phyloP scores from a whole-genome alignment of 768 basidiomycete genomes.

The Leucocoprinus leucothites region DNA sequence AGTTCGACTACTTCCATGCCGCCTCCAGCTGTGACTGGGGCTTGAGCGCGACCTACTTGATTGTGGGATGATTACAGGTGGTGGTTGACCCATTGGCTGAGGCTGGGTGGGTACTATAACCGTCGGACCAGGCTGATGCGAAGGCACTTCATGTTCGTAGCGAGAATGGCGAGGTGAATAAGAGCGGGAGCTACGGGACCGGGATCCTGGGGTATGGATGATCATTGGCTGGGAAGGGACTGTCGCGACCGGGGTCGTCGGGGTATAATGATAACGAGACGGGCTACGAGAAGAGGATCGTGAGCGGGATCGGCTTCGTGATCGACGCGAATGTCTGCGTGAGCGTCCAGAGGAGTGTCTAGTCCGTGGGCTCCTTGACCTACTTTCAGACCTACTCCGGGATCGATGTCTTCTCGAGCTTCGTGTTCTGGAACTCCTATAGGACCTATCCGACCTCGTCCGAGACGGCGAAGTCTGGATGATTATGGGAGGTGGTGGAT shows the following conservation, averaged over 20 bases:
- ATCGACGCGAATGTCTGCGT: conserved; percentile 13
- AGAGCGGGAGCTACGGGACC: conserved; percentile 17
- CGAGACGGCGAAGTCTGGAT: conserved; percentile 12
- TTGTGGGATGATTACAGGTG: not conserved
- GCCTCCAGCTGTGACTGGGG: not conserved
- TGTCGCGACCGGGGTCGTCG: not conserved
- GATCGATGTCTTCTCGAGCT: not conserved
- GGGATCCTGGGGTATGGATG: conserved; percentile 4
- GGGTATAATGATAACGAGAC: not conserved
- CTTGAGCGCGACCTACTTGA: conserved; percentile 4
- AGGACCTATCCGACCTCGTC: conserved; percentile 1
- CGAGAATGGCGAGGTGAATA: conserved; percentile 16
- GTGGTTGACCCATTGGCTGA: not conserved
- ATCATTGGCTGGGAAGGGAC: conserved; percentile 8
- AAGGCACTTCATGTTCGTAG: not conserved
- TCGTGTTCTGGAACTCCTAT: not conserved
- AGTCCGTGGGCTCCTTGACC: conserved; percentile 16
- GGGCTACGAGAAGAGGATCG: conserved; percentile 8
- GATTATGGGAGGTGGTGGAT: conserved; percentile 13
- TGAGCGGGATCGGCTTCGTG: conserved; percentile 8
- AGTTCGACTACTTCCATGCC: not conserved
- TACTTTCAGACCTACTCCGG: conserved; percentile 1
- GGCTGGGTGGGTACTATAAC: not conserved
- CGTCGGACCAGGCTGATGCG: not conserved
- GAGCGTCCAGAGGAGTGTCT: conserved; percentile 4